phyloP scores from a whole-genome alignment of 176 grass and related monocot species.

The Musa itinerans region DNA sequence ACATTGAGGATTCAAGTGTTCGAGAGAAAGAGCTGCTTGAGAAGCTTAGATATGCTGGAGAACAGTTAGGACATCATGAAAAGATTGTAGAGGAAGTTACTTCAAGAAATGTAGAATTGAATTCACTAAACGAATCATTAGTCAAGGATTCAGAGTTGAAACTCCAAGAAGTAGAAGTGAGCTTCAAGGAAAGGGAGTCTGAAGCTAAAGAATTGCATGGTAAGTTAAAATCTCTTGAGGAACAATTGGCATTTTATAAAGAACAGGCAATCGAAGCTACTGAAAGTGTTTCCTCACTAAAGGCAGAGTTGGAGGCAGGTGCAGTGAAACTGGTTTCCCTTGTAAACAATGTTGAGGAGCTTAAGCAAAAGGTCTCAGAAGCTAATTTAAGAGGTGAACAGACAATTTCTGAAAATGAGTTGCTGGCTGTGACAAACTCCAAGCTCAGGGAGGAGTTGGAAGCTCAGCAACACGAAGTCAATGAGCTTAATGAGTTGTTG shows the following conservation, averaged over 20 bases:
- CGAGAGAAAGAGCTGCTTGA: conserved; percentile 50
- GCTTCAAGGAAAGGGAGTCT: conserved; percentile 49
- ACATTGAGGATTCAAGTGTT: conserved; percentile 39
- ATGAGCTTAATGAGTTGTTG: conserved; percentile 42
- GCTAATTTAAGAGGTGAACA: conserved; percentile 49
- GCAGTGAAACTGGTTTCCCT: conserved; percentile 53
- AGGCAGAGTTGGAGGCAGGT: conserved; percentile 64
- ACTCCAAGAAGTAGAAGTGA: conserved; percentile 40
- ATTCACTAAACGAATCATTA: conserved; percentile 55
- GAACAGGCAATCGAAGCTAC: conserved; percentile 34
- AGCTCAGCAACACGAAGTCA: conserved; percentile 38
- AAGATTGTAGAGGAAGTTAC: conserved; percentile 60
- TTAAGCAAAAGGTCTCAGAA: conserved; percentile 43
- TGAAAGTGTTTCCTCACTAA: conserved; percentile 60
- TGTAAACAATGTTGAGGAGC: conserved; percentile 46
- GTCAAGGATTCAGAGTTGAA: conserved; percentile 69
- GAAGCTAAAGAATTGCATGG: conserved; percentile 42
- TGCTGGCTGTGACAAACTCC: conserved; percentile 29
- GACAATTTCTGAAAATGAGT: conserved; percentile 33
- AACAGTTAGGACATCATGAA: conserved; percentile 63
- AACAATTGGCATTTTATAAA: conserved; percentile 47
- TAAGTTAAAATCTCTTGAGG: conserved; percentile 41
- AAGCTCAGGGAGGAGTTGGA: conserved; percentile 56
- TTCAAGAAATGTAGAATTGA: conserved; percentile 60
- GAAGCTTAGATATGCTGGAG: conserved; percentile 56